phyloP scores from a whole-genome alignment of 208 protist genomes.

The Borovskyia barvae region DNA sequence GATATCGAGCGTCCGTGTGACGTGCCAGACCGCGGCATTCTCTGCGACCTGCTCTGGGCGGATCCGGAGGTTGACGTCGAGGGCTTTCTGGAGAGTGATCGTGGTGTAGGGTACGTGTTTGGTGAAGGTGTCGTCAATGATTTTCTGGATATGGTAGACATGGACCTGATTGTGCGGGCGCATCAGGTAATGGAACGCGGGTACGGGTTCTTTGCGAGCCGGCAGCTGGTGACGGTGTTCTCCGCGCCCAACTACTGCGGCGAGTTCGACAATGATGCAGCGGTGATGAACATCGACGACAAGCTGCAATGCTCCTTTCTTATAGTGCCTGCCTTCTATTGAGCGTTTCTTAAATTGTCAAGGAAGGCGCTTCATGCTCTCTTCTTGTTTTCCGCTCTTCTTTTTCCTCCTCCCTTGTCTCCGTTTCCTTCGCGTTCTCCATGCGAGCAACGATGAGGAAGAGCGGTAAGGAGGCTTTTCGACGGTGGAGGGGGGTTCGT shows the following conservation, averaged over 20 bases:
- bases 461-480: too few relatives aligned
- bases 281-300: constrained; percentile 96
- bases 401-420: too few relatives aligned
- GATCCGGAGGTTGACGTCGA: constrained; percentile 95
- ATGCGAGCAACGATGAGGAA: too few relatives aligned
- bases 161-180: constrained; percentile 99
- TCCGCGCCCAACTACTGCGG: constrained; percentile 99
- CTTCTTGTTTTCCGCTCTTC: too few relatives aligned
- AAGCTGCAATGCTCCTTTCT: constrained; percentile 97
- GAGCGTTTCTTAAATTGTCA: too few relatives aligned
- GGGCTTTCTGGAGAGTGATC: constrained; percentile 96
- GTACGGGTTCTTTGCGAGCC: constrained; percentile 98
- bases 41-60: constrained; percentile 99
- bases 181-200: constrained; percentile 98
- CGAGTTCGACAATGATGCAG: constrained; percentile 98
- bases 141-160: constrained; percentile 98
- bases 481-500: too few relatives aligned
- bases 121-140: constrained; percentile 96
- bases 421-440: too few relatives aligned
- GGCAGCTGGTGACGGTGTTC: constrained; percentile 98
- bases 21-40: constrained; percentile 98
- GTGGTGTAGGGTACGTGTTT: constrained; percentile 97
- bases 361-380: too few relatives aligned
- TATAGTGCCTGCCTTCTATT: constrained; percentile 42
- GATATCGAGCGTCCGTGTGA: constrained; percentile 96